A percentile compares a stretch with the other conserved stretches of the same genome.
Evolutionary conservation across 2,329 filamentous ascomycete genomes (phyloP).

Genomic region (Colletotrichum cordylinicola): DNA sequence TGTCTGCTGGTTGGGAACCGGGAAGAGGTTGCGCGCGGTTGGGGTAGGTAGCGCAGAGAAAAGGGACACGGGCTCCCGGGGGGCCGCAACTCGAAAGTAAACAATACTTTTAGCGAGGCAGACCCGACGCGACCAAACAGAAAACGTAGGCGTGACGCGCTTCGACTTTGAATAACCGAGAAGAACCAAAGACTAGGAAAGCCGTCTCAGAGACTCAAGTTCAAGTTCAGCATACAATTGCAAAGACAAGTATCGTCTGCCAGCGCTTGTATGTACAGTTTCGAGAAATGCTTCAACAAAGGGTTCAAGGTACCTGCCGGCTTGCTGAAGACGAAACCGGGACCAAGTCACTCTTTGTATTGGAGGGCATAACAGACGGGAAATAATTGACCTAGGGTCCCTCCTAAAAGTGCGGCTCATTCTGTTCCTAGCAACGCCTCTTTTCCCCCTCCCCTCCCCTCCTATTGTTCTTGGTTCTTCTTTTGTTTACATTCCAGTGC

Average conservation of each 20-base stretch:
- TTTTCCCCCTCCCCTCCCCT: not conserved
- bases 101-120: not conserved
- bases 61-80: not conserved
- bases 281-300: not conserved
- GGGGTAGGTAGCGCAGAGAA: not conserved
- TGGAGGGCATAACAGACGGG: not conserved
- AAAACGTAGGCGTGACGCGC: not conserved
- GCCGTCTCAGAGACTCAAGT: not conserved
- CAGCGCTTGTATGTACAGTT: not conserved
- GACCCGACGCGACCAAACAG: not conserved
- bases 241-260: not conserved
- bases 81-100: not conserved
- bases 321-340: not conserved
- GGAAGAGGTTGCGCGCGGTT: not conserved
- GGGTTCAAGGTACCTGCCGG: slow-evolving; percentile 8
- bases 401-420: not conserved
- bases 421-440: not conserved
- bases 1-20: not conserved
- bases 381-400: not conserved
- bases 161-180: not conserved
- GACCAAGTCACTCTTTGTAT: not conserved
- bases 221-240: not conserved
- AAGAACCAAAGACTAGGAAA: not conserved
- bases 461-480: not conserved
- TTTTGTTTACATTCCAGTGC: slow-evolving; percentile 13